Conservation (phyloP, 176 grass and related monocot species). For the Leersia perrieri region DNA sequence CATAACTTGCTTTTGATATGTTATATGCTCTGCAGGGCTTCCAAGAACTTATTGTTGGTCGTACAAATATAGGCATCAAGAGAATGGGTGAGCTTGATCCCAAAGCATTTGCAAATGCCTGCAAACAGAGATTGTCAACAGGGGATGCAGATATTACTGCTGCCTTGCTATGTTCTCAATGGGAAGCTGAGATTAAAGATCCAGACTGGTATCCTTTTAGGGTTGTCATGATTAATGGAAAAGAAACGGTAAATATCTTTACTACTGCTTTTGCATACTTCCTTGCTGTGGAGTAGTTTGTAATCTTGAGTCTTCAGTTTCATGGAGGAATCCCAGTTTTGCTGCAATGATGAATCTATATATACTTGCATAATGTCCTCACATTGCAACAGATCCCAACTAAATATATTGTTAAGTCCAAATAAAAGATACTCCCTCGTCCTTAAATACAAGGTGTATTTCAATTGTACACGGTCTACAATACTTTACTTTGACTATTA, state of each 20-base stretch:
- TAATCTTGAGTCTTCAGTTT: not conserved
- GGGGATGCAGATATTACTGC: conserved; percentile 23
- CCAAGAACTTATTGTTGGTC: not conserved
- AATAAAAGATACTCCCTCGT: not conserved
- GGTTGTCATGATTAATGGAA: conserved; percentile 36
- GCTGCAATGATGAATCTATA: not conserved
- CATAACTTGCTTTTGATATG: not conserved
- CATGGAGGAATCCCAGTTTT: not conserved
- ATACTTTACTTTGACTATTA: too few relatives aligned
- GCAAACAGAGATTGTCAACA: conserved; percentile 23
- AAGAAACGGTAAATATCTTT: conserved; percentile 32
- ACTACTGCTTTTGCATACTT: not conserved
- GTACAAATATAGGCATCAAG: conserved; percentile 39
- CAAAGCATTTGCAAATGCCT: conserved; percentile 46
- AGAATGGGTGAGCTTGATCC: conserved; percentile 69
- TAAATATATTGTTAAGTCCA: not conserved
- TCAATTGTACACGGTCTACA: too few relatives aligned
- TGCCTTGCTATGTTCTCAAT: conserved; percentile 38
- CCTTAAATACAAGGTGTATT: too few relatives aligned
- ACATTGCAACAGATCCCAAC: not conserved
- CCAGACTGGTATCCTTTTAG: conserved; percentile 65
- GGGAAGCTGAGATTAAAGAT: conserved; percentile 52
- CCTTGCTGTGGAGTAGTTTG: not conserved
- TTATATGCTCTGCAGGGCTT: conserved; percentile 25
- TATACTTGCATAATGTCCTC: not conserved